Evolutionary conservation across 1,284 basidiomycete genomes (phyloP), one percentile per base, ranked within the genome.

Genomic region (Sanghuangporus baumii): DNA sequence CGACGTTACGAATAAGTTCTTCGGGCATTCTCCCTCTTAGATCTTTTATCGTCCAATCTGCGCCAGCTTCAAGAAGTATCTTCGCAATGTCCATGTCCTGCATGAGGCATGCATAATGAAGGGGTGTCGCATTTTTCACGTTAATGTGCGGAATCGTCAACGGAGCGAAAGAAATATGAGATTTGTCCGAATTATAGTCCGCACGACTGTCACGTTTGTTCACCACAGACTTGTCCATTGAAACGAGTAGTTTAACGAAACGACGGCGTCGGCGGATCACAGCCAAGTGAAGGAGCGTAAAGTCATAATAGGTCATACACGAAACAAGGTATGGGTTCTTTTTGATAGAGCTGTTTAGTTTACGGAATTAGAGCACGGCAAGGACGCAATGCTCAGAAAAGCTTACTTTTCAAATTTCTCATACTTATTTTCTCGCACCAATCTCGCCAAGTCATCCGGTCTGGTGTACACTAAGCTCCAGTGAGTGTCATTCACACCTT

Each of bases 51-150:
- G 31, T 57, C 62, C 62, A 63, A 46, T 59, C 56, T 9, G 62
- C 62, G 5, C 62, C 62, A 16, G 62, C 62, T 38, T 55, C 41
- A 12, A 63, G 37, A 9, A 63, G 57, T 2, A 59, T 43, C 14
- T 41, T 55, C 5, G 48, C 48, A 18, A 59, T 55, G 4, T 59
- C 57, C 16, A 63, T 14, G 26, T 63, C 52, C 9, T 57, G 48
- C 16, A 36, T 31, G 38, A 63, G 47, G 23, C 57, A 63, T 3
- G 62, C 62, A 38, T 59, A 59, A 51, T 63, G 62, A 36, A 63
- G 57, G 6, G 62, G 31, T 7, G 62, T 63, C 20, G 62, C 56
- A 26, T 48, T 41, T 20, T 59, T 50, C 9, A 59, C 57, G 34
- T 47, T 38, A 8, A 48, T 16, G 50, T 59, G 56, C 12, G 62